phyloP scores from a whole-genome alignment of 148 eudicot genomes.

The Camellia lanceoleosa region DNA sequence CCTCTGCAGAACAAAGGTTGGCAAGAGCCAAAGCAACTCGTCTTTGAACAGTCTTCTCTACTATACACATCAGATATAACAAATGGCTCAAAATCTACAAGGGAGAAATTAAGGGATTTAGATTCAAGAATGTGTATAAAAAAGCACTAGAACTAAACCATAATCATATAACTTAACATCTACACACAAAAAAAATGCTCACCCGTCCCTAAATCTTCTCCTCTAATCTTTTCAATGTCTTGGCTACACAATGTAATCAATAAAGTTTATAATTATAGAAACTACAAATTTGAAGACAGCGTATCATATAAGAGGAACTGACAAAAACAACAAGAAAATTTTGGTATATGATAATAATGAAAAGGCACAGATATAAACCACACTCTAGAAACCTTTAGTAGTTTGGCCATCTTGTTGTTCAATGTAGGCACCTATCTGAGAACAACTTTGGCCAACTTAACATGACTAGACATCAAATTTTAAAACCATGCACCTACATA shows the following conservation, averaged over 20 bases:
- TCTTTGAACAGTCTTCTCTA: slow-evolving; percentile 58
- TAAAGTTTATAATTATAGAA: neutral
- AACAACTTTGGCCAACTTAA: too few species aligned
- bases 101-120: neutral
- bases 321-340: neutral
- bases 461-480: too few species aligned
- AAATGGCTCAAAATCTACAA: slow-evolving; percentile 56
- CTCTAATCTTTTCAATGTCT: slow-evolving; percentile 86
- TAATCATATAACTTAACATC: neutral
- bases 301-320: neutral
- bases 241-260: slow-evolving; percentile 55
- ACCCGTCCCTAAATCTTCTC: slow-evolving; percentile 92
- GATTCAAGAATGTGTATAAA: neutral
- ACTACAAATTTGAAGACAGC: neutral
- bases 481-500: too few species aligned
- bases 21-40: slow-evolving; percentile 88
- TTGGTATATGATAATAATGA: neutral
- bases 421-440: neutral
- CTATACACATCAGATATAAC: slow-evolving; percentile 63
- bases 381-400: neutral
- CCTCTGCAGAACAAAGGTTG: slow-evolving; percentile 82
- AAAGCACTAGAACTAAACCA: neutral
- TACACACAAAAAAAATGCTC: slow-evolving; percentile 29
- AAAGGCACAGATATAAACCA: too few species aligned
- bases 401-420: neutral